phyloP scores from a whole-genome alignment of 2,329 filamentous ascomycete genomes.

The Fusarium sp. region DNA sequence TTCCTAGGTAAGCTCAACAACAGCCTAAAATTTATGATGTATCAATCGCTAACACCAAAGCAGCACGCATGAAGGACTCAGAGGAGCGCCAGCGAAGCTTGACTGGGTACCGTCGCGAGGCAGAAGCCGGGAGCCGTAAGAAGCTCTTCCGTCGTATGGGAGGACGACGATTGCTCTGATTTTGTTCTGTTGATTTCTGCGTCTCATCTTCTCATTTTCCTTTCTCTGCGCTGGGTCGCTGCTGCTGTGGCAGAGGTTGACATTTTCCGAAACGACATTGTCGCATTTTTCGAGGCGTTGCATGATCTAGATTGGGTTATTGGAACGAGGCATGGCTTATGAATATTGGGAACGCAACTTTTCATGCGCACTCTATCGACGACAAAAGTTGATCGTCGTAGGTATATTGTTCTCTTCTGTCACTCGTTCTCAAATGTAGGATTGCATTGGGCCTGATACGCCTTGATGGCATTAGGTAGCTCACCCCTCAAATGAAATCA shows the following conservation, averaged over 20 bases:
- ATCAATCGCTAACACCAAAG: constrained; percentile 22
- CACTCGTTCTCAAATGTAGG: constrained; percentile 35
- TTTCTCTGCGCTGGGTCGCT: constrained; percentile 41
- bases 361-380: constrained; percentile 24
- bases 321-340: constrained; percentile 27
- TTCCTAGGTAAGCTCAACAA: constrained; percentile 64
- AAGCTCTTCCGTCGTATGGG: constrained; percentile 59
- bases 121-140: constrained; percentile 50
- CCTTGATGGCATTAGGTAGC: constrained; percentile 37
- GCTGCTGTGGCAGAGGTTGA: constrained; percentile 32
- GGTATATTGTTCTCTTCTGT: constrained; percentile 33
- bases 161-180: constrained; percentile 48
- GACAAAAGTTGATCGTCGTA: constrained; percentile 23
- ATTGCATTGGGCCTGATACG: constrained; percentile 21
- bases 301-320: constrained; percentile 44
- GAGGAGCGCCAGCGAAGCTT: constrained; percentile 66
- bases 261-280: constrained; percentile 45
- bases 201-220: constrained; percentile 4
- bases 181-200: constrained; percentile 2
- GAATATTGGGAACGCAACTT: constrained; percentile 26
- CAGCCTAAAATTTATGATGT: background rate
- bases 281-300: constrained; percentile 48
- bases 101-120: constrained; percentile 58
- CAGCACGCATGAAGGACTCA: constrained; percentile 65
- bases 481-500: constrained; percentile 29